Conservation (phyloP, 75 land plant species). For the Cryptomeria japonica region DNA sequence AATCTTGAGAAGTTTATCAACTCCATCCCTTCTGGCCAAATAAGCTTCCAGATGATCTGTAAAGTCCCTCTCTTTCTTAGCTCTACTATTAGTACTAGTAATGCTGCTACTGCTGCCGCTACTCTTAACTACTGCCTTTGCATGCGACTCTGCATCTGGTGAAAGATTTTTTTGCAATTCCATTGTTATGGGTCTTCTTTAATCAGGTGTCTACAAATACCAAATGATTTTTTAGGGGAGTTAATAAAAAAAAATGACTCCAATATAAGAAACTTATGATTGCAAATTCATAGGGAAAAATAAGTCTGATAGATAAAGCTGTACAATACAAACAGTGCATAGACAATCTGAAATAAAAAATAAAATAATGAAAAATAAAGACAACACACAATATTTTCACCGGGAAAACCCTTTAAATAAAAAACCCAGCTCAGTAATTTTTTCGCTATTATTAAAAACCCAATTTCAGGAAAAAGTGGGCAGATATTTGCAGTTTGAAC, state of each 20-base stretch:
- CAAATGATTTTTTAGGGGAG: neutral
- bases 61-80: slow-evolving; percentile 45
- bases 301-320: too few relatives aligned
- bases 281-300: too few relatives aligned
- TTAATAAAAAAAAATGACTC: neutral
- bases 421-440: too few relatives aligned
- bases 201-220: neutral
- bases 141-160: neutral
- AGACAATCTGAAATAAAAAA: too few relatives aligned
- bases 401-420: too few relatives aligned
- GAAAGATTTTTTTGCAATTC: neutral
- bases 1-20: slow-evolving; percentile 97
- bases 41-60: slow-evolving; percentile 78
- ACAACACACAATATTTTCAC: too few relatives aligned
- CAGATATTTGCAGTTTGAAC: neutral
- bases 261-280: neutral
- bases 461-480: neutral
- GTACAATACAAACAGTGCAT: too few relatives aligned
- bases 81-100: neutral
- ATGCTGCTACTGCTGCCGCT: neutral
- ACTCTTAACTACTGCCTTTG: neutral
- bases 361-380: too few relatives aligned
- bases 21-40: slow-evolving; percentile 84
- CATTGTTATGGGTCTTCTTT: neutral
- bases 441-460: too few relatives aligned